Evolutionary conservation across 2,329 filamentous ascomycete genomes (phyloP).

Genomic region (Exserohilum rostratum): DNA sequence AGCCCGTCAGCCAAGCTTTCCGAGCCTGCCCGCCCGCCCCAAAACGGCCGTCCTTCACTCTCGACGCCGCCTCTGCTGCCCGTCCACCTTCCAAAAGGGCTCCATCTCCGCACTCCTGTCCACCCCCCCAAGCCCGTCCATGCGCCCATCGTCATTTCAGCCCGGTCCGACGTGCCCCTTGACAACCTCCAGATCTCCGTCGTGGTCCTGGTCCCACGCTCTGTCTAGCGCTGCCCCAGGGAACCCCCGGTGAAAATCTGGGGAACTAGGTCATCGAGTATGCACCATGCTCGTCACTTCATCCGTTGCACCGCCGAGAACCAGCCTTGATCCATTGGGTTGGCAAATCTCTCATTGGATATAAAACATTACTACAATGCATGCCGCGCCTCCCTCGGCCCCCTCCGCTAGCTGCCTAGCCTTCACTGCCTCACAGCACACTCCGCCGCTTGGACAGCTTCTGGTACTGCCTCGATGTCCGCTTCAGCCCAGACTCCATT

Average conservation of each 20-base stretch:
- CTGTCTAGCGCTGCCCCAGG: not conserved
- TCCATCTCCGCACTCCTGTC: not conserved
- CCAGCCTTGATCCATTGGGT: not conserved
- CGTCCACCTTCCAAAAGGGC: not conserved
- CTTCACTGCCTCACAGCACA: slow-evolving; percentile 31
- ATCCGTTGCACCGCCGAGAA: not conserved
- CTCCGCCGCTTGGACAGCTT: slow-evolving; percentile 48
- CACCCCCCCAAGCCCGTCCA: not conserved
- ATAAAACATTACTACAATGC: not conserved
- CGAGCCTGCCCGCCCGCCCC: not conserved
- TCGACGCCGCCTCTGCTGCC: too few relatives aligned
- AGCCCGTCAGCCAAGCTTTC: not conserved
- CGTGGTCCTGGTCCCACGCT: too few relatives aligned
- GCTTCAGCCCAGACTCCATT: slow-evolving; percentile 44
- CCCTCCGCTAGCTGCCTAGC: not conserved
- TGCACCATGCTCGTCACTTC: not conserved
- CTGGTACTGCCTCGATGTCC: slow-evolving; percentile 41
- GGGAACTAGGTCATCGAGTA: not conserved
- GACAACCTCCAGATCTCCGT: not conserved
- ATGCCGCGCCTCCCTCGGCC: too few relatives aligned
- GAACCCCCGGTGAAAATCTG: not conserved
- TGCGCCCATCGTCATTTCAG: not conserved
- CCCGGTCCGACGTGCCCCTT: not conserved
- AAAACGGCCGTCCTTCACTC: not conserved
- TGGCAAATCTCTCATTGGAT: not conserved